Base-by-base conservation (phyloP, 164 flowering plant species). In the Macadamia tetraphylla region DNA sequence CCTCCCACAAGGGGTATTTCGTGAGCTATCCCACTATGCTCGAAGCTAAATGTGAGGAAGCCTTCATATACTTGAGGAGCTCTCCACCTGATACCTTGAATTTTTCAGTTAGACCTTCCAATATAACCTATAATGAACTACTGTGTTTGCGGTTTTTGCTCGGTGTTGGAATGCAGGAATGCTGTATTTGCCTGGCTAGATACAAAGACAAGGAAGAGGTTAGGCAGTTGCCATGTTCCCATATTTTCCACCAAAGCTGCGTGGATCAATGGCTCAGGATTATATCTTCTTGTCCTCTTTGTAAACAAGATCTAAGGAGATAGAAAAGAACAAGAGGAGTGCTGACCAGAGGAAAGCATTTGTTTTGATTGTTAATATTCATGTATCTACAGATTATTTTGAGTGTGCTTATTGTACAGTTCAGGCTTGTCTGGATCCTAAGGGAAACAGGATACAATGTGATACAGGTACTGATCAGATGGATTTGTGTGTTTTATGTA, bases 191-290 rank as follows among this genome's bases (percentile, higher is more conserved):
- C 80, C 74, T 94, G 15, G 83, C 92, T 6, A 94, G 81, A 75
- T 94, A 94, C 72, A 81, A 60, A 74, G 95, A 90, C 55, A 88
- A 82, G 74, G 98, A 94, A 71, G 98, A 94, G 70, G 81, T 94
- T 52, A 86, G 93, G 74, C 85, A 87, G 73, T 70, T 94, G 75
- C 92, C 93, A 43, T 94, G 98, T 69, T 85, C 85, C 4, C 98
- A 94, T 75, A 72, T 85, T 70, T 91, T 90, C 75, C 98, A 91
- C 77, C 87, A 81, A 10, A 84, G 79, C 69, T 94, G 98, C 72
- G 96, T 94, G 32, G 97, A 94, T 76, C 96, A 94, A 48, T 94
- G 98, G 98, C 95, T 94, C 69, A 77, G 78, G 71, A 94, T 94
- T 7, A 81, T 87, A 65, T 85, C 97, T 49, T 94, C 87, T 62